Evolutionary conservation across 768 basidiomycete species (phyloP), one percentile per base, ranked within the genome.

Genomic region (Sarcodon sp.): DNA sequence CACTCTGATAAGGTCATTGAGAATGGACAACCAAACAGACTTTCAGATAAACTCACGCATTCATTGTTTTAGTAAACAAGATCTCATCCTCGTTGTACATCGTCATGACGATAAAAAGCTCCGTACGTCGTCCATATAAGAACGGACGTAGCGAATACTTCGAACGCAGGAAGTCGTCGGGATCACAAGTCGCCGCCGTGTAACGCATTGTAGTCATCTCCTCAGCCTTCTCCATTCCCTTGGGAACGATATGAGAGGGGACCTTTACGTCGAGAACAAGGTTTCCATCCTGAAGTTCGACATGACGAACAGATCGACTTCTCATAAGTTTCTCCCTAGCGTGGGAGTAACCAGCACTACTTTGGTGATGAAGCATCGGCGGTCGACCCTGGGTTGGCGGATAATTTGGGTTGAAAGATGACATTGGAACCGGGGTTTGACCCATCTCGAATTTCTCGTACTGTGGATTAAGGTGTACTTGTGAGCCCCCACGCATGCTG

Each of bases 1-100:
- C 44, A 89, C 87, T 48, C 85, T 85, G 51, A 21, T 33, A 13
- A 12, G 13, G 8, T 35, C 9, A n/a, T 43, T n/a, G 44, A 27
- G 5, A 51, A 9, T 12, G 47, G n/a, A 18, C 13, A 43, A 16
- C 43, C 39, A 49, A 50, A 15, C 36, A 32, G 11, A 44, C 47
- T 10, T 6, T 38, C 48, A 39, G 46, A 18, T 4, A 35, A 38
- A 70, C 82, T 57, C 58, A 83, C 81, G 85, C 77, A 55, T 89
- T 88, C 84, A 91, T 88, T 9, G 87, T 91, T 59, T 72, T 76
- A 59, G 70, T 69, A 61, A 88, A 89, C 27, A 87, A 68, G 7
- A 80, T 68, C 59, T 88, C 85, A 58, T 88, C 87, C 67, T 96
- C 91, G 61, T 93, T 93, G 63, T 88, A 88, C 89, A 94, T 93